Base-by-base conservation (phyloP, 1,284 basidiomycete species). In the Schizophyllum amplum region DNA sequence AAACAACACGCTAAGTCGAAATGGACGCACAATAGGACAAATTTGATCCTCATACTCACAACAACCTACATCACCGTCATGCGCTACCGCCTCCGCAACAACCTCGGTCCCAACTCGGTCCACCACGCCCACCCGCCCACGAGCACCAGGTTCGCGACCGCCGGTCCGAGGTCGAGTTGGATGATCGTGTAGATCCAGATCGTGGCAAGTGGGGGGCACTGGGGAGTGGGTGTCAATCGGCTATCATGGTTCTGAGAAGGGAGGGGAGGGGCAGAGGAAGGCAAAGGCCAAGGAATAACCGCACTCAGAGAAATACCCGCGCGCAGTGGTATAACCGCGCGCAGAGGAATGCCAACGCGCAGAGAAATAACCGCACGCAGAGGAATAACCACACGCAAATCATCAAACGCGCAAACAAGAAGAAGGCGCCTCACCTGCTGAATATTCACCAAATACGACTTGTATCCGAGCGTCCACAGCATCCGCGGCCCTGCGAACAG, bases 121-220 rank as follows among this genome's bases (percentile, higher is more conserved):
- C 77, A 86, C 82, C 82, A 81, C 4, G 81, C 72, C 69, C 80
- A 90, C 49, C 63, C 65, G 4, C 74, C 79, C 24, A 86, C 78
- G 6, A 76, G 57, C 2, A 68, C 56, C n/a, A 91, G 71, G 61
- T 79, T 83, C 23, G 81, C 58, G 1, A 82, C 71, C 4, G 87
- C 84, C n/a, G 80, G 79, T 2, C 74, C 74, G 23, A 91, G 68
- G 55, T 84, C 79, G 21, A 90, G 73, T 60, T 88, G 84, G 7
- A 88, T 72, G 51, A 90, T 73, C 1, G 79, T 75, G 63, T 87
- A 91, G 11, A 90, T 73, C 88, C 89, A 91, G 5, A 86, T 65
- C 0, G 87, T 90, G 4, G 83, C 83, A 49, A 90, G 70, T 21
- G 90, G 85, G 21, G 88, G 87, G 60, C 79, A 79, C 88, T 91